Percentiles rank a stretch among this genome's conserved stretches.
These are phyloP conservation scores for Rosa chinensis DNA, from an alignment of 306 rosid genomes.

Conservation along the genomic window DNA sequence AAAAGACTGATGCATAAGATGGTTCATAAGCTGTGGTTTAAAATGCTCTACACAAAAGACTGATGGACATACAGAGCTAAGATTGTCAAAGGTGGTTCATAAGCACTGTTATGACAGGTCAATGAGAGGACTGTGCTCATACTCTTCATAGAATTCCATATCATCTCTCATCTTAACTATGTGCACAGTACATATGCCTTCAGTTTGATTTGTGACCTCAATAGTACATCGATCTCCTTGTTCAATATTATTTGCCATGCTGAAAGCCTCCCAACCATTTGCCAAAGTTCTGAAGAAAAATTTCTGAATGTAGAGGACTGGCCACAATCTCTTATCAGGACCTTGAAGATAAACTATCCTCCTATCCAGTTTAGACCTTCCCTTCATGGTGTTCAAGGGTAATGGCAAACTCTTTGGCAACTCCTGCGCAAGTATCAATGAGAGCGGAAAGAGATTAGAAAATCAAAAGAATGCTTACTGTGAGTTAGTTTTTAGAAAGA, in stretches of 20 bases:
- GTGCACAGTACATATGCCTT: constrained; percentile 27
- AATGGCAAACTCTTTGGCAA: constrained; percentile 36
- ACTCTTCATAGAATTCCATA: not conserved
- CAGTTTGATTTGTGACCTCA: constrained; percentile 23
- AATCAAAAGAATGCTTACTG: not conserved
- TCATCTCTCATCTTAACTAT: constrained; percentile 18
- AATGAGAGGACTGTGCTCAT: not conserved
- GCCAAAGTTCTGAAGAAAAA: constrained; percentile 21
- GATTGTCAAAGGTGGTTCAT: not conserved
- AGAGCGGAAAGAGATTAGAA: constrained; percentile 11
- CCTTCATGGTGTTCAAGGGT: not conserved
- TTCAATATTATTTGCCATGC: constrained; percentile 43
- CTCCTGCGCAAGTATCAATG: constrained; percentile 38
- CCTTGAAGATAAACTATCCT: constrained; percentile 45
- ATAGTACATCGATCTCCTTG: constrained; percentile 47
- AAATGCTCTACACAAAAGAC: not conserved
- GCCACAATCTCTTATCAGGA: constrained; percentile 48
- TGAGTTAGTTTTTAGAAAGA: not conserved
- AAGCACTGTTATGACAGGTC: not conserved
- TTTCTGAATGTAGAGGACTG: constrained; percentile 43
- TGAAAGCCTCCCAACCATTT: constrained; percentile 52
- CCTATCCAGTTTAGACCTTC: not conserved
- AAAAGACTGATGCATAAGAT: not conserved
- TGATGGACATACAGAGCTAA: not conserved
- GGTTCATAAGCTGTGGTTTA: not conserved